These are phyloP conservation scores for Parascedosporium putredinis DNA, from an alignment of 2,329 filamentous ascomycete species.

Conservation along the genomic window DNA sequence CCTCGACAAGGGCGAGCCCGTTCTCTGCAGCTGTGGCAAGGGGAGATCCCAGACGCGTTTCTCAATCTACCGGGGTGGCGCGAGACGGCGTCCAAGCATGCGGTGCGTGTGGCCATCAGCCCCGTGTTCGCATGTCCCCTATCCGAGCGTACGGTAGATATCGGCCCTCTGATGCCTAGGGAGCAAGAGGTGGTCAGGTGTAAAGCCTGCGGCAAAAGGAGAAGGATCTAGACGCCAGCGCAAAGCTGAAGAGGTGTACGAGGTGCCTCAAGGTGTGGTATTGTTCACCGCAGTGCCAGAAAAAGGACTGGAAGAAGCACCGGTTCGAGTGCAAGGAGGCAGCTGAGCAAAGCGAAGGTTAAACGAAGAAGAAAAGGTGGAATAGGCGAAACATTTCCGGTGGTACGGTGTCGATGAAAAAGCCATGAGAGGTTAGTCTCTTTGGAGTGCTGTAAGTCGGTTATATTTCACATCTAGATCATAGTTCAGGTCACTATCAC, in stretches of 20 bases:
- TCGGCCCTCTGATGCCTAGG: constrained; percentile 6
- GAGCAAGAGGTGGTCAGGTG: constrained; percentile 19
- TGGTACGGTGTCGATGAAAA: too few relatives aligned
- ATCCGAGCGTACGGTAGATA: constrained; percentile 29
- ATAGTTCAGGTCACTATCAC: too few relatives aligned
- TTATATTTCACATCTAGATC: too few relatives aligned
- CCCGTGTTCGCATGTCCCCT: constrained; percentile 36
- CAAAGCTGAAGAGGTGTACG: constrained; percentile 30
- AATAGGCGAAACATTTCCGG: too few relatives aligned
- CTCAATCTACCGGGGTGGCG: constrained; percentile 32
- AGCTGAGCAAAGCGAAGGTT: neutral
- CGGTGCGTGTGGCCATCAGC: constrained; percentile 48
- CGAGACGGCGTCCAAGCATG: constrained; percentile 23
- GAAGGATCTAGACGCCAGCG: constrained; percentile 15
- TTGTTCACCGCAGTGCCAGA: constrained; percentile 43
- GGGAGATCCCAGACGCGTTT: constrained; percentile 19
- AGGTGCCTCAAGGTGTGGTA: constrained; percentile 36
- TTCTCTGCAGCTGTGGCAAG: constrained; percentile 34
- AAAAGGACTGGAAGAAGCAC: constrained; percentile 43
- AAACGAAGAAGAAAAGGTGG: too few relatives aligned
- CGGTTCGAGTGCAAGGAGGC: constrained; percentile 27
- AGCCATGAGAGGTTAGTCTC: too few relatives aligned
- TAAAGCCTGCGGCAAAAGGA: constrained; percentile 25
- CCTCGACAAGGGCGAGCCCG: constrained; percentile 14
- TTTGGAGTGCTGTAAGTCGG: too few relatives aligned